phyloP scores from a whole-genome alignment of 768 basidiomycete species.

The Aureoboletus auriporus region DNA sequence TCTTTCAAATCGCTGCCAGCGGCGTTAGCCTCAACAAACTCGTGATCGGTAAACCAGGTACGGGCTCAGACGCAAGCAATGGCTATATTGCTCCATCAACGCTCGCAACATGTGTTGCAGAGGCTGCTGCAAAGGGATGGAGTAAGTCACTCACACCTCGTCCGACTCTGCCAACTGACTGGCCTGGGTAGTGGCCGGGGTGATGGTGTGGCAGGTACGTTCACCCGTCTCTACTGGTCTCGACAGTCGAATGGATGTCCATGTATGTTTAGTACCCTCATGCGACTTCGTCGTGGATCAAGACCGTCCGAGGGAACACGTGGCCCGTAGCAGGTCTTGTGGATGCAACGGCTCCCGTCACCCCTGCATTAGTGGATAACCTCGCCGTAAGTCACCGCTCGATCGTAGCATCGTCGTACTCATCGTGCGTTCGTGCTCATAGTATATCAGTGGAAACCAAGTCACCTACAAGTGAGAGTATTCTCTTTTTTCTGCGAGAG shows the following conservation, averaged over 20 bases:
- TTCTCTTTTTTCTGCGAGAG: neutral
- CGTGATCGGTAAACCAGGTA: constrained; percentile 54
- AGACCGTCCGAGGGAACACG: constrained; percentile 35
- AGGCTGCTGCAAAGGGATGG: constrained; percentile 64
- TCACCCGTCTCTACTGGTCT: too few species aligned
- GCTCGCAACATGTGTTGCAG: constrained; percentile 54
- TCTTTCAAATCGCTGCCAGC: constrained; percentile 49
- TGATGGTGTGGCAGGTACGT: constrained; percentile 31
- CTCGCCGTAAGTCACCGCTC: constrained; percentile 32
- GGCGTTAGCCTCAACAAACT: constrained; percentile 47
- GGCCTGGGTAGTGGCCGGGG: neutral
- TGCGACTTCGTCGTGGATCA: constrained; percentile 36
- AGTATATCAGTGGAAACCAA: constrained; percentile 41
- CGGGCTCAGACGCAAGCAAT: constrained; percentile 37
- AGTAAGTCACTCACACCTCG: constrained; percentile 37
- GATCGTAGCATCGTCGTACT: constrained; percentile 1
- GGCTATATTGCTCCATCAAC: constrained; percentile 57
- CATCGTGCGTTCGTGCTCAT: neutral
- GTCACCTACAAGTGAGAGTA: constrained; percentile 39
- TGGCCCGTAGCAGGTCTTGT: constrained; percentile 26
- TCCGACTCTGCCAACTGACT: neutral
- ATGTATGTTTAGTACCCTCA: constrained; percentile 32
- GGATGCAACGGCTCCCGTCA: constrained; percentile 19
- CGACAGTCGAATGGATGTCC: neutral
- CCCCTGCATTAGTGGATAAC: constrained; percentile 39